phyloP scores from a whole-genome alignment of 148 eudicot species.

The Rhododendron ovatum region DNA sequence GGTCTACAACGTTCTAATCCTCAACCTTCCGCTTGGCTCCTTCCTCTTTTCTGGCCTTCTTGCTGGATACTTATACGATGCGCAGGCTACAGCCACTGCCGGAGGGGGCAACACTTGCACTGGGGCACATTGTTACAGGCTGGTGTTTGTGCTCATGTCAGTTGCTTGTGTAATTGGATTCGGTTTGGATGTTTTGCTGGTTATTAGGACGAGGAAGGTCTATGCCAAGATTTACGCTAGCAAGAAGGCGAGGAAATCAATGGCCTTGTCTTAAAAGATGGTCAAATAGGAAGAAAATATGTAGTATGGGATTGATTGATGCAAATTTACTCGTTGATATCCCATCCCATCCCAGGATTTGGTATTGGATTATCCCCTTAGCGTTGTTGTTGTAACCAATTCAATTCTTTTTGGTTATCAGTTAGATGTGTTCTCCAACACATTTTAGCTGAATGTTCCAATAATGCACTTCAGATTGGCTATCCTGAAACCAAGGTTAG shows the following conservation, averaged over 20 bases:
- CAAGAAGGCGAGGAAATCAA: constrained; percentile 28
- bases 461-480: background rate
- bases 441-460: background rate
- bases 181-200: constrained; percentile 51
- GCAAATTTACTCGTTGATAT: background rate
- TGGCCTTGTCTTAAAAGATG: background rate
- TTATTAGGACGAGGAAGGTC: constrained; percentile 46
- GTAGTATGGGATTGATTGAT: background rate
- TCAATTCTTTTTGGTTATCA: background rate
- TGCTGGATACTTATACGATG: constrained; percentile 77
- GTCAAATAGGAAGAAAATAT: background rate
- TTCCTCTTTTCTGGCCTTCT: constrained; percentile 94
- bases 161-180: constrained; percentile 65
- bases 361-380: background rate
- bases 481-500: background rate
- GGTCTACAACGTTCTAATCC: constrained; percentile 76
- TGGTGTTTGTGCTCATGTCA: constrained; percentile 70
- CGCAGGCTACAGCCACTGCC: constrained; percentile 59
- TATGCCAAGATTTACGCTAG: constrained; percentile 49
- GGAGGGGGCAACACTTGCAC: constrained; percentile 80
- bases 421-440: background rate
- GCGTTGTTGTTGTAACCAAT: background rate
- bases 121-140: constrained; percentile 74
- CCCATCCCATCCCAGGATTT: background rate
- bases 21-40: constrained; percentile 89